Conservation (phyloP, 371 early-diverging fungal species). For the Mucor lusitanicus region DNA sequence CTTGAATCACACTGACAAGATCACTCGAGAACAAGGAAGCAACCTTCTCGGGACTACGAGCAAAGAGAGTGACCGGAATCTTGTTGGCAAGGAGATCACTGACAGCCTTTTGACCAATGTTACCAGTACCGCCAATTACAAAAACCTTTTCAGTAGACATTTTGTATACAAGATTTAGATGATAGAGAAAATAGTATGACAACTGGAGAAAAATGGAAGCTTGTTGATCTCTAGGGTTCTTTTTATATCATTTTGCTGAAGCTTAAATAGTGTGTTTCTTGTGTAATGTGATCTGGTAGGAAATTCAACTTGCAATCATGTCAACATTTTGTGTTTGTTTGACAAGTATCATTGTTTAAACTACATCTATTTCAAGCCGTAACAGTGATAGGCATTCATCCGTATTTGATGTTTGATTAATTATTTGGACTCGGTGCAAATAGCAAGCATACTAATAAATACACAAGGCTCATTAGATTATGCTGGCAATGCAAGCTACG, state of each 20-base stretch:
- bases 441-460: too few relatives aligned
- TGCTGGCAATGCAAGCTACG: too few relatives aligned
- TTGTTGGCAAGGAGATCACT: constrained; percentile 15
- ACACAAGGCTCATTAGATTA: too few relatives aligned
- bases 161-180: not conserved
- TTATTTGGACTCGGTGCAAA: too few relatives aligned
- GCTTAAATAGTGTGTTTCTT: not conserved
- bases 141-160: constrained; percentile 19
- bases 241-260: not conserved
- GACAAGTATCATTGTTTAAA: too few relatives aligned
- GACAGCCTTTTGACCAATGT: constrained; percentile 24
- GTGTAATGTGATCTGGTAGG: too few relatives aligned
- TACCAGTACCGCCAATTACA: constrained; percentile 38
- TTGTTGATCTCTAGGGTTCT: not conserved
- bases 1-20: constrained; percentile 20
- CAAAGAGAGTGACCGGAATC: constrained; percentile 19
- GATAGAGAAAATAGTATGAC: not conserved
- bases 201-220: not conserved
- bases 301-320: too few relatives aligned
- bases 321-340: too few relatives aligned
- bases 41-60: constrained; percentile 28
- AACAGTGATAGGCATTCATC: too few relatives aligned
- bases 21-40: constrained; percentile 5
- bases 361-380: too few relatives aligned
- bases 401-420: too few relatives aligned